Evolutionary conservation across 2,329 filamentous ascomycete genomes (phyloP).

Genomic region (Monosporascus sp.): DNA sequence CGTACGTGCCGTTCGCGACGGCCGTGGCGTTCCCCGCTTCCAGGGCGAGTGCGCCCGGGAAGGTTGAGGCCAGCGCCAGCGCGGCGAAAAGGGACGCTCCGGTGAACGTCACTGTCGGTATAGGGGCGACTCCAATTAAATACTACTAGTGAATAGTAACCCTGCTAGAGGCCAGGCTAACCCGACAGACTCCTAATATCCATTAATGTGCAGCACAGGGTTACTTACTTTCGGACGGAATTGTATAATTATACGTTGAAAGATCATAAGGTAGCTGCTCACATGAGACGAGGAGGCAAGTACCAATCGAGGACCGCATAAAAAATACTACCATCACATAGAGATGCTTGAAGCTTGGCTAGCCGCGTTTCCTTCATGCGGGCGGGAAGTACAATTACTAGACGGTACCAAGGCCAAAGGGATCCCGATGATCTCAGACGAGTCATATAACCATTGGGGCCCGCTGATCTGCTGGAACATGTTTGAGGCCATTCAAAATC

Average conservation of each 20-base stretch:
- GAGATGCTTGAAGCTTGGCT: background rate
- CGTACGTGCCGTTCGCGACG: constrained; percentile 8
- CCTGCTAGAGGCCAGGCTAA: constrained; percentile 11
- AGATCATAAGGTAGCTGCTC: background rate
- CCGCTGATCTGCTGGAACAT: background rate
- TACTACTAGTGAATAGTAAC: constrained; percentile 7
- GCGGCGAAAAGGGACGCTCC: constrained; percentile 15
- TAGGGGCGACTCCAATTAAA: background rate
- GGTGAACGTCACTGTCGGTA: constrained; percentile 19
- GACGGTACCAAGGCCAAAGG: background rate
- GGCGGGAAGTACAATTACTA: background rate
- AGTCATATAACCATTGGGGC: background rate
- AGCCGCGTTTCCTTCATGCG: background rate
- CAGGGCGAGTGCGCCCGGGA: constrained; percentile 10
- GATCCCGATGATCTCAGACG: background rate
- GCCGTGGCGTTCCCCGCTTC: constrained; percentile 4
- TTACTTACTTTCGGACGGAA: background rate
- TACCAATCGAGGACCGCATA: too few relatives aligned
- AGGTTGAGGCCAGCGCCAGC: constrained; percentile 19
- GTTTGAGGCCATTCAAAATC: background rate
- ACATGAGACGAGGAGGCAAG: background rate
- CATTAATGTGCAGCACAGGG: background rate
- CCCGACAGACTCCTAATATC: background rate
- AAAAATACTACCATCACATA: too few relatives aligned
- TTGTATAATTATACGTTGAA: background rate